Percentiles rank a stretch among this genome's conserved stretches.
Evolutionary conservation across 1,284 basidiomycete species (phyloP).

Genomic region (Coriolopsis trogii): DNA sequence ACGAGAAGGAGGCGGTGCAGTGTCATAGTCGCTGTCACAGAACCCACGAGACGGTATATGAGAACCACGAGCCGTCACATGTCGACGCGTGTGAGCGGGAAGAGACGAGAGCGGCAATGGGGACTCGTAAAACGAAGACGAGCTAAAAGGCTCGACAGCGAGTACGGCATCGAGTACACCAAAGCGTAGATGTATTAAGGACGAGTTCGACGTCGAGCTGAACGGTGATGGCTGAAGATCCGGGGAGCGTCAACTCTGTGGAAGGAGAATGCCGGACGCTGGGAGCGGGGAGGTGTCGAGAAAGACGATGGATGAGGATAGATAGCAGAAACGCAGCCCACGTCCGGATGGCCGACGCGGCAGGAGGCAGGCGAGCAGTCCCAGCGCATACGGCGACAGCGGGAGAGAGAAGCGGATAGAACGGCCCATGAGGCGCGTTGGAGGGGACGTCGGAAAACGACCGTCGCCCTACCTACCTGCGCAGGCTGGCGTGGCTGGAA

Average conservation of each 20-base stretch:
- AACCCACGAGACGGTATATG: slow-evolving; percentile 11
- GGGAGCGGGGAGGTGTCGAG: background rate
- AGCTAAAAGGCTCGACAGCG: background rate
- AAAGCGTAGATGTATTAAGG: background rate
- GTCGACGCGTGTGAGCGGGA: slow-evolving; percentile 12
- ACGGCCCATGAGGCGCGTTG: slow-evolving; percentile 13
- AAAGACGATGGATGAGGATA: background rate
- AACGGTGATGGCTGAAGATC: slow-evolving; percentile 6
- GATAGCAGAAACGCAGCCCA: background rate
- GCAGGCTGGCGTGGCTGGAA: slow-evolving; percentile 12
- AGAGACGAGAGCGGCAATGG: slow-evolving; percentile 6
- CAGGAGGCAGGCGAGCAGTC: background rate
- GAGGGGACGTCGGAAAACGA: slow-evolving; percentile 7
- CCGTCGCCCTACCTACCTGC: slow-evolving; percentile 23
- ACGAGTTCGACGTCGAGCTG: background rate
- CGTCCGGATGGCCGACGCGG: background rate
- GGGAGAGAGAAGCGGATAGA: slow-evolving; percentile 6
- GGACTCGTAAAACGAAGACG: slow-evolving; percentile 5
- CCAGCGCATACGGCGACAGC: slow-evolving; percentile 3
- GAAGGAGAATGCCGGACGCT: background rate
- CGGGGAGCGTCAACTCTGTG: background rate
- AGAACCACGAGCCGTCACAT: slow-evolving; percentile 17
- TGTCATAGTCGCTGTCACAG: slow-evolving; percentile 16
- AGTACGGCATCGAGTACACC: slow-evolving; percentile 7
- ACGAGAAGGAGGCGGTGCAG: slow-evolving; percentile 3